Evolutionary conservation across 1,284 basidiomycete species (phyloP).

Genomic region (Tranzscheliella williamsii): DNA sequence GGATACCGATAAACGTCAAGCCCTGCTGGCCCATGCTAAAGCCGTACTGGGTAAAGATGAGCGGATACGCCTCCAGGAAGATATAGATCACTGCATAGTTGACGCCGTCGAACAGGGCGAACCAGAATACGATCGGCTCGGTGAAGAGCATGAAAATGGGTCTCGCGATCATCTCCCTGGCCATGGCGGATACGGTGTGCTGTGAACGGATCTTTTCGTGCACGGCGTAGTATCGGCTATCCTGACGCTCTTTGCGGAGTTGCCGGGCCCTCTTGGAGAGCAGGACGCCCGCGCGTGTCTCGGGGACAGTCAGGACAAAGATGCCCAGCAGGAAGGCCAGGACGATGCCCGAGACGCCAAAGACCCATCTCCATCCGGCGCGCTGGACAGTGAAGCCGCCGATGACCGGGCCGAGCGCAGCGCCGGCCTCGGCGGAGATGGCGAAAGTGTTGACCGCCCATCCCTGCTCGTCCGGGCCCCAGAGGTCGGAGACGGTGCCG

Average conservation of each 20-base stretch:
- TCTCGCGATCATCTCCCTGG: slow-evolving; percentile 47
- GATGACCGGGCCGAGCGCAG: slow-evolving; percentile 35
- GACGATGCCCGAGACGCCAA: slow-evolving; percentile 45
- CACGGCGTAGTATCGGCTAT: slow-evolving; percentile 56
- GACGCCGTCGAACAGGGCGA: slow-evolving; percentile 50
- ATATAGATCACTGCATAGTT: slow-evolving; percentile 61
- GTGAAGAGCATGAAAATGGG: slow-evolving; percentile 54
- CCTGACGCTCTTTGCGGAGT: slow-evolving; percentile 58
- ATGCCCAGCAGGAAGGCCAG: slow-evolving; percentile 22
- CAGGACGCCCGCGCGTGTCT: slow-evolving; percentile 53
- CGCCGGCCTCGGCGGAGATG: slow-evolving; percentile 39
- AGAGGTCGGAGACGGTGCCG: slow-evolving; percentile 46
- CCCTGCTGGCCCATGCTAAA: slow-evolving; percentile 37
- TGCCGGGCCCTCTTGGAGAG: slow-evolving; percentile 58
- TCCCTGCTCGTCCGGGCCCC: slow-evolving; percentile 42
- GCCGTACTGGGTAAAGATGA: slow-evolving; percentile 57
- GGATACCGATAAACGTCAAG: slow-evolving; percentile 42
- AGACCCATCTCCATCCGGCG: slow-evolving; percentile 47
- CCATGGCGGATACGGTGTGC: slow-evolving; percentile 28
- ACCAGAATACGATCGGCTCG: slow-evolving; percentile 58
- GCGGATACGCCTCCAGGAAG: slow-evolving; percentile 61
- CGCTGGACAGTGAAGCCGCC: slow-evolving; percentile 33
- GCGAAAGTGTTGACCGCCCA: slow-evolving; percentile 51
- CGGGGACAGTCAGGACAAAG: slow-evolving; percentile 37
- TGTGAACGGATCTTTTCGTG: slow-evolving; percentile 59